These are phyloP conservation scores for Talaromyces adpressus DNA, from an alignment of 495 filamentous ascomycete species.

Conservation along the genomic window DNA sequence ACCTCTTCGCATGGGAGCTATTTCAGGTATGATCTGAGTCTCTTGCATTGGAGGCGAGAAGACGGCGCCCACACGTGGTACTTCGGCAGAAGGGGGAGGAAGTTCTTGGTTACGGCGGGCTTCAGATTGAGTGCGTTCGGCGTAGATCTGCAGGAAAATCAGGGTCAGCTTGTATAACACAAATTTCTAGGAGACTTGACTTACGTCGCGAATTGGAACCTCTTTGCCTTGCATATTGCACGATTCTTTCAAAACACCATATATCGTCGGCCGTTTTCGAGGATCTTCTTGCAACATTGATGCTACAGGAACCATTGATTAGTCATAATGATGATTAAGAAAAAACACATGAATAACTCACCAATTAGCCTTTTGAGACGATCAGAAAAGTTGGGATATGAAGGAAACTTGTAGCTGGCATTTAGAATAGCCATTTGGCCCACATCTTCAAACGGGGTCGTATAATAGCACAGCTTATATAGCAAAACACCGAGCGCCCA, in stretches of 20 bases:
- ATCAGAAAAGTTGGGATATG: slow-evolving; percentile 83
- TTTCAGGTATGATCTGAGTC: slow-evolving; percentile 73
- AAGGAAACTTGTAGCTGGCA: slow-evolving; percentile 87
- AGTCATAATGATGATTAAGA: not conserved
- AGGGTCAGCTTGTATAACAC: slow-evolving; percentile 9
- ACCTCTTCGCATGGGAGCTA: slow-evolving; percentile 90
- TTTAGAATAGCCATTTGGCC: slow-evolving; percentile 98
- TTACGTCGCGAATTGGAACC: slow-evolving; percentile 85
- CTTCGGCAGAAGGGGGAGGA: slow-evolving; percentile 35
- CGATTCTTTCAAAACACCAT: slow-evolving; percentile 78
- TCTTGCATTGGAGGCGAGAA: slow-evolving; percentile 60
- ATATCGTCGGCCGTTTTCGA: slow-evolving; percentile 81
- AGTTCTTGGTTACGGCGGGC: slow-evolving; percentile 54
- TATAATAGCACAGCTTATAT: slow-evolving; percentile 99
- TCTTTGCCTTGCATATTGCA: slow-evolving; percentile 85
- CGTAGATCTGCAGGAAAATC: slow-evolving; percentile 63
- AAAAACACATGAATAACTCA: slow-evolving; percentile 41
- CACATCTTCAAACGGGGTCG: slow-evolving; percentile 95
- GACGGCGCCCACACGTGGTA: slow-evolving; percentile 62
- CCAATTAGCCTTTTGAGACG: slow-evolving; percentile 86
- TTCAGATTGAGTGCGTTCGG: slow-evolving; percentile 58
- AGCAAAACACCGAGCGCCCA: slow-evolving; percentile 94
- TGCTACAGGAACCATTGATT: slow-evolving; percentile 38
- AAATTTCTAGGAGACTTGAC: slow-evolving; percentile 19
- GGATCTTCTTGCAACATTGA: slow-evolving; percentile 88